Evolutionary conservation across 73 alveolate genomes (phyloP), one percentile per base, ranked within the genome.

Genomic region (Tetrahymena elliotti): DNA sequence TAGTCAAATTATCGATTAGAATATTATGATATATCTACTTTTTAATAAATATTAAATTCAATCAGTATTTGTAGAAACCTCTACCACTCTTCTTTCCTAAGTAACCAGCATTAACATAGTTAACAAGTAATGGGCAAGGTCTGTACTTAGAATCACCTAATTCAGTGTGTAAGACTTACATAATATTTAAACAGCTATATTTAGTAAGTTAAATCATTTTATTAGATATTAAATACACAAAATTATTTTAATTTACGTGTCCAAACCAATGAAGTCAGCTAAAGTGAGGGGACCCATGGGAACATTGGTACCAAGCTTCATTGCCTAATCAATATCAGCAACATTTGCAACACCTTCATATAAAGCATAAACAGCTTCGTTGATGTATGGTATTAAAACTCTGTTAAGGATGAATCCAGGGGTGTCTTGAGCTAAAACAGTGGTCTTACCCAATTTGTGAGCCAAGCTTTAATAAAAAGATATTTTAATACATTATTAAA

Each of bases 211-310:
- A 27, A 24, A 31, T 0, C 2, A 31, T 11, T 22, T 5, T 33
- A 31, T n/a, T n/a, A n/a, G n/a, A n/a, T 8, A 11, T 3, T 31
- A 47, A 39, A 3, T n/a, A 22, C 33, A 40, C 34, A 34, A 33
- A 24, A 27, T 33, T 1, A 47, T 47, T 47, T 47, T 47, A 47
- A 10, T 47, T 93, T 97, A 96, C 83, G 99, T 98, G 93, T 98
- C 99, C 27, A 98, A 98, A 33, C 99, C 99, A 16, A 98, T 98
- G 95, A 98, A 98, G 84, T 98, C 99, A 8, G 99, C 99, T 12
- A 98, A 97, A 12, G 99, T 97, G 93, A 98, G 96, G 11, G 99
- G 99, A 9, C 99, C 99, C 99, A 98, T 98, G 11, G 99, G 99
- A 27, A 98, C 99, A 92, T 98, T 98, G n/a, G 99, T 98, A 31